Base-by-base conservation (phyloP, 768 basidiomycete genomes). In the Amanita pseudoporphyria region DNA sequence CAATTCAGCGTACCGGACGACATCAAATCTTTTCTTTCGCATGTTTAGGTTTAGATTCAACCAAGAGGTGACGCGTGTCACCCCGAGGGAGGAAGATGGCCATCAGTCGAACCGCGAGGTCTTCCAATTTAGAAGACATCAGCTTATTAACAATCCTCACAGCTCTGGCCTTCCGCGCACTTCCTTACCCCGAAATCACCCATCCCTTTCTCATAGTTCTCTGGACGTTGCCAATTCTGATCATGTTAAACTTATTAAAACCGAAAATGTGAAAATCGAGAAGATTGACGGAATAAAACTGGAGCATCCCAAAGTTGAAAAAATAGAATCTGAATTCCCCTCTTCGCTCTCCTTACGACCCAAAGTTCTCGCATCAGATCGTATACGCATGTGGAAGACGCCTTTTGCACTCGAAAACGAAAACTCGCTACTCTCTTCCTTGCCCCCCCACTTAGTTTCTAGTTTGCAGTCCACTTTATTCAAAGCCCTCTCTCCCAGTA, bases 381-480 rank as follows among this genome's bases (percentile, higher is more conserved):
- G 56, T 2, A 12, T 59, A 6, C 48, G 38, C 12, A 5, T 18
- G 3, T 62, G 60, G 61, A 37, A 51, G 0, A 59, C 59, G 5
- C 57, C 60, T 4, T 58, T 50, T 26, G 37, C 47, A 7, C 2
- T 36, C 0, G 26, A 39, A 3, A 31, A 37, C 19, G 22, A 45
- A 1, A 24, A 14, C 2, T 28, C n/a, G 19, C 54, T 26, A 10
- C 9, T 26, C 4, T 7, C 37, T 1, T 13, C 18, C 1, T 52
- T 62, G 5, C 57, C 58, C 2, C 21, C 24, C 2, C 10, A 52
- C 0, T 49, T 62, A 1, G 40, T 49, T 3, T 28, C 45, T 2
- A 28, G 9, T 0, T 49, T 55, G 3, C 45, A 12, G 3, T 1
- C 26, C 6, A 18, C 49, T 2, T 52, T 60, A 3, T 42, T 48